Evolutionary conservation across 176 grass and related monocot species (phyloP).

Genomic region (Zizania latifolia): DNA sequence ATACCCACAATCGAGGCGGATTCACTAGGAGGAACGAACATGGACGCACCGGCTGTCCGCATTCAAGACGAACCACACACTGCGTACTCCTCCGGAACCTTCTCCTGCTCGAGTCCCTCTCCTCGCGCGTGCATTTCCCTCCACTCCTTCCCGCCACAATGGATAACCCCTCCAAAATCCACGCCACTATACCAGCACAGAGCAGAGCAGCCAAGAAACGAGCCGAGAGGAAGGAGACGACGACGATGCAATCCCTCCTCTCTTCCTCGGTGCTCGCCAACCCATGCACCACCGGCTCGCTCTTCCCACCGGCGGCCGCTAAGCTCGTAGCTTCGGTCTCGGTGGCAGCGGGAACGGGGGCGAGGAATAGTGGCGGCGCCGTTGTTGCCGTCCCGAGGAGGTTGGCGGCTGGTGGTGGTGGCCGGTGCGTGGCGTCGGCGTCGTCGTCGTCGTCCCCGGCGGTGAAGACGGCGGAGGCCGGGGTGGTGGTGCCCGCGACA

Average conservation of each 20-base stretch:
- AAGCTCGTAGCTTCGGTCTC: background rate
- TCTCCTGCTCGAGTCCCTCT: background rate
- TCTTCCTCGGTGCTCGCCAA: slow-evolving; percentile 32
- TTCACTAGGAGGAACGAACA: background rate
- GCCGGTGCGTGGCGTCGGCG: slow-evolving; percentile 10
- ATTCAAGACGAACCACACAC: background rate
- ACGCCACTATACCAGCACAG: background rate
- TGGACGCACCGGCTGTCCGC: background rate
- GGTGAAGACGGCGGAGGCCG: background rate
- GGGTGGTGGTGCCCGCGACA: slow-evolving; percentile 18
- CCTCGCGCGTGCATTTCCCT: background rate
- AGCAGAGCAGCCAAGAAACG: background rate
- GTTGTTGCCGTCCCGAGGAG: background rate
- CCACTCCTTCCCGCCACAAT: background rate
- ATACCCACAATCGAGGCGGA: background rate
- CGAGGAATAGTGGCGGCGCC: background rate
- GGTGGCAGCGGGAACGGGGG: background rate
- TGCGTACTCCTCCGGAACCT: background rate
- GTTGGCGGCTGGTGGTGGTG: background rate
- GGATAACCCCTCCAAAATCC: background rate
- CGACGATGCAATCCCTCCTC: slow-evolving; percentile 34
- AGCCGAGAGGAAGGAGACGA: background rate
- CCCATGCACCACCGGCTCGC: slow-evolving; percentile 21
- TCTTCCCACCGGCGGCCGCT: background rate
- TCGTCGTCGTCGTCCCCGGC: slow-evolving; percentile 6